These are phyloP conservation scores for Perkinsus marinus DNA, from an alignment of 169 alveolate genomes.

Conservation along the genomic window DNA sequence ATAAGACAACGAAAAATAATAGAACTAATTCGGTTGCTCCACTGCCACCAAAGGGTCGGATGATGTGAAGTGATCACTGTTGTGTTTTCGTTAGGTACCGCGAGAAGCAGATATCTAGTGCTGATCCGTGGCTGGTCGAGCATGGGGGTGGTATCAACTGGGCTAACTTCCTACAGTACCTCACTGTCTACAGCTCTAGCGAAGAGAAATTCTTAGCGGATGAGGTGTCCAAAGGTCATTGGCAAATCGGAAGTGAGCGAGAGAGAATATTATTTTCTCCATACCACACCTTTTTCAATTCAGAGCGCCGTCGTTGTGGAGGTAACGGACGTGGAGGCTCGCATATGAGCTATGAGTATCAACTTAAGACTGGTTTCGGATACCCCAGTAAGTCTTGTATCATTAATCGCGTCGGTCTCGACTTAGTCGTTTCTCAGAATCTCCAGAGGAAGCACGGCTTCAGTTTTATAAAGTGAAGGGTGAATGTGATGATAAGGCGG, in stretches of 20 bases:
- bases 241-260: not conserved
- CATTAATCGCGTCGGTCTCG: not conserved
- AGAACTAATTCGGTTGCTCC: too few relatives aligned
- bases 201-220: not conserved
- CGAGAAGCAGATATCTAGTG: not conserved
- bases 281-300: not conserved
- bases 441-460: not conserved
- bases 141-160: not conserved
- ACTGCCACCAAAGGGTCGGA: too few relatives aligned
- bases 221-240: not conserved
- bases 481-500: not conserved
- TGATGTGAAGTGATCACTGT: too few relatives aligned
- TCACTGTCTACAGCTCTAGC: not conserved
- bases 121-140: not conserved
- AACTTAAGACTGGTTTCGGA: not conserved
- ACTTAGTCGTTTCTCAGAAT: not conserved
- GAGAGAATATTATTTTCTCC: too few relatives aligned
- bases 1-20: too few relatives aligned
- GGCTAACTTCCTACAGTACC: not conserved
- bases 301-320: not conserved
- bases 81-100: not conserved
- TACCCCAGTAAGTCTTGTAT: not conserved
- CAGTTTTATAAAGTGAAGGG: not conserved
- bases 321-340: not conserved
- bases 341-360: not conserved